Conservation (phyloP, 495 filamentous ascomycete genomes). For the Physcia stellaris region DNA sequence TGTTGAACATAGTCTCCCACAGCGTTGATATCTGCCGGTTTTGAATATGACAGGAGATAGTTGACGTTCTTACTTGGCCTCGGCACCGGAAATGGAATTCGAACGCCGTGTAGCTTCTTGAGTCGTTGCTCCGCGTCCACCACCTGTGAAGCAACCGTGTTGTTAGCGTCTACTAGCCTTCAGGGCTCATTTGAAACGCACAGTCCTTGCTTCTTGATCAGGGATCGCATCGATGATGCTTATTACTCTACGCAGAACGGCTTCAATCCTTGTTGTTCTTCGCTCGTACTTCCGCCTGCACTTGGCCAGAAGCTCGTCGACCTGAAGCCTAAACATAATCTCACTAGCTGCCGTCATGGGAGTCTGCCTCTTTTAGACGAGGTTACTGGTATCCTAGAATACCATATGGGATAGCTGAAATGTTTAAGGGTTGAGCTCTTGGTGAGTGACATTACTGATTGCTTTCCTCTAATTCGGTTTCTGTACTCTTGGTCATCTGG, state of each 20-base stretch:
- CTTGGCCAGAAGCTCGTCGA: constrained; percentile 66
- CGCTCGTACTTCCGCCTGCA: constrained; percentile 55
- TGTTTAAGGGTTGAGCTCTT: too few relatives aligned
- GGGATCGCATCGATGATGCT: constrained; percentile 58
- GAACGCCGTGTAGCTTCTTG: constrained; percentile 47
- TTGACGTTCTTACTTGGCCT: constrained; percentile 56
- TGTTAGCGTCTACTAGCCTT: too few relatives aligned
- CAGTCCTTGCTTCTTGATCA: constrained; percentile 36
- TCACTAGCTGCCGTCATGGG: too few relatives aligned
- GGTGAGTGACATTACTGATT: too few relatives aligned
- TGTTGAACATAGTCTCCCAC: constrained; percentile 75
- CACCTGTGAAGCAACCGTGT: too few relatives aligned
- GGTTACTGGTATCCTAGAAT: too few relatives aligned
- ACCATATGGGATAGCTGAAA: too few relatives aligned
- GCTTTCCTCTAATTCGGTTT: too few relatives aligned
- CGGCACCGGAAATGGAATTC: constrained; percentile 71
- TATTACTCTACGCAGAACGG: constrained; percentile 59
- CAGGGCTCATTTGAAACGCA: constrained; percentile 28
- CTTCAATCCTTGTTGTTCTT: constrained; percentile 48
- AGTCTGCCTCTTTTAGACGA: too few relatives aligned
- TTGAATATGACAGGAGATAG: constrained; percentile 66
- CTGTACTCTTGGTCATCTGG: too few relatives aligned
- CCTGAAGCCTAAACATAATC: constrained; percentile 74
- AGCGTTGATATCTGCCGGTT: constrained; percentile 69
- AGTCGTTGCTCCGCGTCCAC: constrained; percentile 57